Conservation (phyloP, 1,139 yeast species). For the Lodderomyces metapsilosis region DNA sequence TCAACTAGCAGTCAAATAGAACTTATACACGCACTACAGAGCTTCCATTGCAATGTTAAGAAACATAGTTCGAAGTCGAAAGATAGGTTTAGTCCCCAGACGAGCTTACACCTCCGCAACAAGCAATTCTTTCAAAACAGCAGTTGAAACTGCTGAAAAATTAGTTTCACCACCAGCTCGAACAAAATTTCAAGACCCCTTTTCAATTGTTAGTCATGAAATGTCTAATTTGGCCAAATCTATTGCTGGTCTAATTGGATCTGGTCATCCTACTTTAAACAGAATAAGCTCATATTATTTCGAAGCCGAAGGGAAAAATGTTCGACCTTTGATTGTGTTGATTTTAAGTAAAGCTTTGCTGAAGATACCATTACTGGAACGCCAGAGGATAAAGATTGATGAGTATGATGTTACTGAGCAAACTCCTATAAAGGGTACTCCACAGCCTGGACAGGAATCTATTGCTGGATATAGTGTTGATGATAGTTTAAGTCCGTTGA, state of each 20-base stretch:
- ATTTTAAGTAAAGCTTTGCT: constrained; percentile 79
- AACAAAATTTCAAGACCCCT: constrained; percentile 66
- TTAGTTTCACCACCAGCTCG: constrained; percentile 66
- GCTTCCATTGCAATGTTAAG: background rate
- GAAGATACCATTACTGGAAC: constrained; percentile 67
- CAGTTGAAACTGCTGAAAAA: constrained; percentile 75
- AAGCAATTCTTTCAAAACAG: constrained; percentile 41
- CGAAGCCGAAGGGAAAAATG: constrained; percentile 94
- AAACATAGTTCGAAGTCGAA: background rate
- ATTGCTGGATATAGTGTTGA: constrained; percentile 56
- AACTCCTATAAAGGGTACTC: constrained; percentile 55
- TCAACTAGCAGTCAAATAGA: background rate
- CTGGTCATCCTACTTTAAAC: constrained; percentile 90
- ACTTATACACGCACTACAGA: background rate
- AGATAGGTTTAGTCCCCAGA: background rate
- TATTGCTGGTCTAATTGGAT: constrained; percentile 82
- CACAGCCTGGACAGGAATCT: constrained; percentile 31
- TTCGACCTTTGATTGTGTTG: constrained; percentile 86
- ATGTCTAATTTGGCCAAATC: constrained; percentile 88
- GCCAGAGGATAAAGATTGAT: constrained; percentile 65
- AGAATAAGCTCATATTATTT: constrained; percentile 90
- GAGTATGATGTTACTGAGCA: constrained; percentile 63
- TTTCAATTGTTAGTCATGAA: constrained; percentile 89
- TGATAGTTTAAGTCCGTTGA: constrained; percentile 73
- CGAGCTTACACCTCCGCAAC: background rate